phyloP scores from a whole-genome alignment of 2,329 filamentous ascomycete species.

The Ceratocystis eucalypticola region DNA sequence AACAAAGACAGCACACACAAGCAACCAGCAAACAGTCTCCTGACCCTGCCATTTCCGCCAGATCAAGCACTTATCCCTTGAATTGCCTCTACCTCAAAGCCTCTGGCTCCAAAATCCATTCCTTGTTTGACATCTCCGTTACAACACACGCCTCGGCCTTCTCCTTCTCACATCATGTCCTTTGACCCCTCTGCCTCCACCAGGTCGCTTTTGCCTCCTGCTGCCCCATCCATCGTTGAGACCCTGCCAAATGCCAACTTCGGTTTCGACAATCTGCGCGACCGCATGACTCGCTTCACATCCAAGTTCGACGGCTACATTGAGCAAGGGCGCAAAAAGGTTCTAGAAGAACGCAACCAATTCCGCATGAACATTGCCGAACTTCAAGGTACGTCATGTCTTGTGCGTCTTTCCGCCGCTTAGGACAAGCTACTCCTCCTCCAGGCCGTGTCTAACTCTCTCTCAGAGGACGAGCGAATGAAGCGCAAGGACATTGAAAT shows the following conservation, averaged over 20 bases:
- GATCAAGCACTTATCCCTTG: not conserved
- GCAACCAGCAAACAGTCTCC: not conserved
- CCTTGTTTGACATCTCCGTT: not conserved
- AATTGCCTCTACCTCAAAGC: no score
- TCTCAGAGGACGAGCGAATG: conserved; percentile 76
- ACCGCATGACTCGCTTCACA: conserved; percentile 89
- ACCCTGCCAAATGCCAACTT: conserved; percentile 83
- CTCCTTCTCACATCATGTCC: conserved; percentile 32
- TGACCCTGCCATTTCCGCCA: not conserved
- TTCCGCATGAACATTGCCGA: conserved; percentile 86
- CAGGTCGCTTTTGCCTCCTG: conserved; percentile 45
- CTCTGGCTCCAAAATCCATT: not conserved
- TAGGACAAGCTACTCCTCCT: not conserved
- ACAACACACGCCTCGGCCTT: not conserved
- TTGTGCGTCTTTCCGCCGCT: not conserved
- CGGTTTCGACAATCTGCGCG: conserved; percentile 87
- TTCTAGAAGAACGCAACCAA: conserved; percentile 84
- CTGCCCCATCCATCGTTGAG: conserved; percentile 56
- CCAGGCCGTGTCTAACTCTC: not conserved
- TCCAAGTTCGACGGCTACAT: conserved; percentile 87
- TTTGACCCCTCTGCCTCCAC: conserved; percentile 60
- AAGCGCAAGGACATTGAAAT: conserved; percentile 81
- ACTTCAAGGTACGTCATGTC: conserved; percentile 54
- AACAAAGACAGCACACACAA: no score
- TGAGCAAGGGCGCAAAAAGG: conserved; percentile 74